Base-by-base conservation (phyloP, 148 eudicot species). In the Agrostemma githago region DNA sequence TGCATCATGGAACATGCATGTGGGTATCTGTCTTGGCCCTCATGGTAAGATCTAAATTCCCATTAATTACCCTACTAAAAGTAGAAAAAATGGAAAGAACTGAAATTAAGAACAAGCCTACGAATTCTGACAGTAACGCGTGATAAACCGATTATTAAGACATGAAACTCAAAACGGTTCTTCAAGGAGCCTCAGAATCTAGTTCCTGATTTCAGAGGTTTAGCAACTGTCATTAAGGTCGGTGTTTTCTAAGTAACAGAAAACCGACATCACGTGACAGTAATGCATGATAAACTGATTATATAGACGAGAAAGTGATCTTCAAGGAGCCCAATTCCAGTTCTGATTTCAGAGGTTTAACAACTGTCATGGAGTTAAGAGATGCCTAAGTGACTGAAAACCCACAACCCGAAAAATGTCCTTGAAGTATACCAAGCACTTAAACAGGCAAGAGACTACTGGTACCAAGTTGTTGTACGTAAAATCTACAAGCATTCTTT, bases 331-430 rank as follows among this genome's bases (percentile, higher is more conserved):
- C 66, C 39, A 61, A 41, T 76, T 62, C 70, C n/a, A 62, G 44
- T 73, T 62, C 72, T 65, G 77, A 62, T 68, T 64, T 79, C 77
- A 73, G 61, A 77, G 61, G 21, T 43, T 48, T 41, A n/a, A 53
- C 67, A 68, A 80, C 78, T 77, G 80, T 67, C 79, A 66, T n/a
- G 56, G 57, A 72, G 64, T 65, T 78, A 73, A 70, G 74, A 42
- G 76, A n/a, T n/a, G n/a, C n/a, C n/a, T n/a, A n/a, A n/a, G n/a
- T n/a, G n/a, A 74, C 81, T 61, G 70, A 59, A 74, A 81, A 83
- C 76, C 58, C 68, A 83, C 58, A 51, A 40, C 53, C 65, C 48
- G 48, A 39, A 70, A 79, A 21, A 72, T 72, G 72, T 73, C 68
- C 76, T 21, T 72, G 67, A 44, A 46, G 72, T 74, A 59, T 66